These are phyloP conservation scores for Dispira simplex DNA, from an alignment of 192 early-diverging fungal genomes.

Conservation along the genomic window DNA sequence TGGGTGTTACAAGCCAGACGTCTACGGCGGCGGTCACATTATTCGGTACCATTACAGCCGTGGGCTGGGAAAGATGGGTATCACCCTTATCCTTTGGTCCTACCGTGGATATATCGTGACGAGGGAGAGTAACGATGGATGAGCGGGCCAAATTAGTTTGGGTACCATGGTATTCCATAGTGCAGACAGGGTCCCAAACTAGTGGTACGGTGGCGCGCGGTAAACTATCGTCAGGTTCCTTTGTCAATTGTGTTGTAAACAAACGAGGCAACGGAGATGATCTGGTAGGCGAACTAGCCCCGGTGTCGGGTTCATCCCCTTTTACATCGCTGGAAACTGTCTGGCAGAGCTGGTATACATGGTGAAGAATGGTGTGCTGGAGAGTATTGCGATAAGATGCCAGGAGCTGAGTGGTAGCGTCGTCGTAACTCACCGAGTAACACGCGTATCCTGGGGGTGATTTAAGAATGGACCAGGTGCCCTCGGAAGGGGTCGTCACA, in stretches of 20 bases:
- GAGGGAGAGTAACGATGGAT: neutral
- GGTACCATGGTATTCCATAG: neutral
- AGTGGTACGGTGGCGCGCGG: neutral
- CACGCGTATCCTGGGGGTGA: neutral
- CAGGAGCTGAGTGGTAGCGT: neutral
- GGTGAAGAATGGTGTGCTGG: neutral
- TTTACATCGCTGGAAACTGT: neutral
- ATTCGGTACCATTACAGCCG: too few relatives aligned
- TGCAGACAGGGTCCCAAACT: neutral
- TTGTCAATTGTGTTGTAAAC: neutral
- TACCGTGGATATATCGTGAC: neutral
- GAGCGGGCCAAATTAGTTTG: neutral
- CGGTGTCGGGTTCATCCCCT: too few relatives aligned
- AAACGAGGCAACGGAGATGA: too few relatives aligned
- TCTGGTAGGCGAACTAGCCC: too few relatives aligned
- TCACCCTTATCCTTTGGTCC: too few relatives aligned
- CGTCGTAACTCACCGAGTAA: neutral
- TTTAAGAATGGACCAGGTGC: neutral
- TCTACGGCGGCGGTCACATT: too few relatives aligned
- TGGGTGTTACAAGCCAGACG: too few relatives aligned
- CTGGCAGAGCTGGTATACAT: neutral
- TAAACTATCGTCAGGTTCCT: neutral
- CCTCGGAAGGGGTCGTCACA: neutral
- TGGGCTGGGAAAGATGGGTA: too few relatives aligned
- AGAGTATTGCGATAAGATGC: conserved; percentile 1